Base-by-base conservation (phyloP, 176 grass and related monocot species). In the Lolium multiflorum region DNA sequence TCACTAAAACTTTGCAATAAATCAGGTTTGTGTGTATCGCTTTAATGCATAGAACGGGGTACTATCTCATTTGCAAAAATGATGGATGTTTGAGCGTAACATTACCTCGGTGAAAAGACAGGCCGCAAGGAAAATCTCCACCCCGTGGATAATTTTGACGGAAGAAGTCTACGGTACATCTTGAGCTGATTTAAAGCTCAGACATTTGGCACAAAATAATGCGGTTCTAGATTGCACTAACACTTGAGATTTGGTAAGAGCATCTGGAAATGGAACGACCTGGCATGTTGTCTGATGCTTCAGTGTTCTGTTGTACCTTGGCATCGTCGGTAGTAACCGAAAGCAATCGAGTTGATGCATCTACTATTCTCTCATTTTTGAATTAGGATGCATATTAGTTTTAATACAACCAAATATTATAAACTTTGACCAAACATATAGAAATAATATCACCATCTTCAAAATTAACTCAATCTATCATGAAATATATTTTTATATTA, bases 161-260 rank as follows among this genome's bases (percentile, higher is more conserved):
- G 26, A 62, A 87, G n/a, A 48, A 41, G 3, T 39, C 15, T 21
- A 58, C 14, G 39, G 39, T 6, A 41, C 6, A 41, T 41, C 39
- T 41, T 41, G 39, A 16, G 2, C 28, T 28, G 28, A 28, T 28
- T 28, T 28, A 28, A 28, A 28, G 2, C 28, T 1, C 28, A 28
- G 28, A 28, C 28, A 62, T 67, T 61, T 81, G 15, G 4, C 9
- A 28, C 3, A 2, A 67, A 49, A 37, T 39, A 58, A 58, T 57
- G 2, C 9, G 24, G 49, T 75, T 54, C 3, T 58, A 3, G 55
- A 56, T 70, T 24, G 17, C 48, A 70, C n/a, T 28, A 51, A 25
- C 79, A 81, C 79, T 9, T 20, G 55, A 83, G 70, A 47, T 70
- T 47, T 28, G 69, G 73, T 49, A 14, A 21, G 35, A 25, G 51